A percentile compares a stretch with the other conserved stretches of the same genome.
phyloP scores from a whole-genome alignment of 805 yeast genomes.

The Candida andamanensis region DNA sequence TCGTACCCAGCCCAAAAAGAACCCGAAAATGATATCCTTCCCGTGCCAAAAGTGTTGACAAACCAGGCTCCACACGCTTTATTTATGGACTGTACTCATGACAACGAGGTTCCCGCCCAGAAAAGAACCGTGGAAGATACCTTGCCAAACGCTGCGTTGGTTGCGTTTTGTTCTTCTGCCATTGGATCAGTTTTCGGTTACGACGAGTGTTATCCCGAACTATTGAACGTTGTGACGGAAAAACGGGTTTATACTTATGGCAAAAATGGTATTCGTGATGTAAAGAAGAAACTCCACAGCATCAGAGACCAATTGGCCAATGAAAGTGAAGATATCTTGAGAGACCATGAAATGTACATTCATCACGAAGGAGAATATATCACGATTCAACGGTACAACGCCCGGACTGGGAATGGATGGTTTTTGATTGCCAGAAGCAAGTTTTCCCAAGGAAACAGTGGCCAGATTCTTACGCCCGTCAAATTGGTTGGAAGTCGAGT shows the following conservation, averaged over 20 bases:
- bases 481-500: constrained; percentile 57
- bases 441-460: constrained; percentile 43
- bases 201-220: constrained; percentile 84
- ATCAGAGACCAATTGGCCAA: constrained; percentile 55
- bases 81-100: constrained; percentile 97
- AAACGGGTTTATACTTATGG: constrained; percentile 54
- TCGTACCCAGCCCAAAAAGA: constrained; percentile 57
- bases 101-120: constrained; percentile 83
- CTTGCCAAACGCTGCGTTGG: constrained; percentile 89
- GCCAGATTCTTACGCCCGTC: constrained; percentile 55
- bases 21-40: constrained; percentile 34
- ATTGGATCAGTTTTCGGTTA: constrained; percentile 92
- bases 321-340: constrained; percentile 50
- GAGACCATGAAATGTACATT: constrained; percentile 80
- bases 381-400: constrained; percentile 81
- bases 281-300: constrained; percentile 56
- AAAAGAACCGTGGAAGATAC: constrained; percentile 93
- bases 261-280: constrained; percentile 61
- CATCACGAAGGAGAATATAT: constrained; percentile 92
- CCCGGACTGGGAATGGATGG: constrained; percentile 83
- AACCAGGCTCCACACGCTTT: constrained; percentile 85
- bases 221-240: constrained; percentile 79
- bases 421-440: constrained; percentile 84
- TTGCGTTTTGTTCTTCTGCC: constrained; percentile 88
- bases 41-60: constrained; percentile 60